Base-by-base conservation (phyloP, 1,139 yeast species). In the Meyerozyma guilliermondii region DNA sequence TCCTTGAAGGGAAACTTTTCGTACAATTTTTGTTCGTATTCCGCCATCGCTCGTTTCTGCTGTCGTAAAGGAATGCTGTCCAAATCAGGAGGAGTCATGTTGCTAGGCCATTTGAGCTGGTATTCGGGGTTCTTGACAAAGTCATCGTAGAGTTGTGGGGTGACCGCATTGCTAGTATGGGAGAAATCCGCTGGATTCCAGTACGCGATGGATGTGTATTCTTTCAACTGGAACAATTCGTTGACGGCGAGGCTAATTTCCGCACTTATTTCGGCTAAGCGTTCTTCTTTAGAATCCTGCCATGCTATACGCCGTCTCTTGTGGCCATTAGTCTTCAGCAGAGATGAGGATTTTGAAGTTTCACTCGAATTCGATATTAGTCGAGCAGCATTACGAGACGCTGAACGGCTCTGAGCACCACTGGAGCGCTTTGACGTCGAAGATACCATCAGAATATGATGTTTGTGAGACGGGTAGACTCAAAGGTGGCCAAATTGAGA, bases 211-310 rank as follows among this genome's bases (percentile, higher is more conserved):
- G 88, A 75, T 35, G 75, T 76, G 53, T 76, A 80, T 51, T 78
- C 80, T 48, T 69, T 74, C n/a, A 81, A 60, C 49, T 81, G 83
- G 56, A 78, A 81, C 41, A 80, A 60, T 50, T 78, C 78, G 58
- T 62, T 81, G 47, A 57, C 71, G 48, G 60, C 60, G 44, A 65
- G 47, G 50, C 77, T 80, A 50, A 77, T 76, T 34, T 69, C 66
- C 11, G 76, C 64, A 13, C 72, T 59, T 29, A 74, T 63, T 10
- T 65, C 59, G 2, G 65, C 59, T 34, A 71, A 48, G 42, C 50
- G 50, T 37, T 59, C 56, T 42, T 52, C 55, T 31, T 59, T 53
- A 17, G 52, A 35, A 33, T 29, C 27, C 20, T 29, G 33, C 6
- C 18, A 29, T 3, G 33, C 33, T 14, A 33, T 13, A 3, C 24